phyloP scores from a whole-genome alignment of 345 rosid species.

The Boechera divaricarpa region DNA sequence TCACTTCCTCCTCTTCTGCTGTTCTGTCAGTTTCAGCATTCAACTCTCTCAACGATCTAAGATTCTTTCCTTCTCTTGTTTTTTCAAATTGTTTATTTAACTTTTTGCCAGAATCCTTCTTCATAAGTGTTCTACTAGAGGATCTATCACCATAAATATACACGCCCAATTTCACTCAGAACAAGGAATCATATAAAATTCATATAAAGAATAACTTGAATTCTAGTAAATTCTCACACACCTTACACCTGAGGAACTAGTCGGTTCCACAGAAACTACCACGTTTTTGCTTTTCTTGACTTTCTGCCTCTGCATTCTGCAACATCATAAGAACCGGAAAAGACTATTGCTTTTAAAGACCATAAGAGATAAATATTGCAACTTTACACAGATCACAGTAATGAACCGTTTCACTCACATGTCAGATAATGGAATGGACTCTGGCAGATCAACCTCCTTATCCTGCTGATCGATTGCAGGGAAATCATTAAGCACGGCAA shows the following conservation, averaged over 20 bases:
- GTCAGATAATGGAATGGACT: conserved; percentile 49
- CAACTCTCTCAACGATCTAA: conserved; percentile 40
- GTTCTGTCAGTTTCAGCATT: conserved; percentile 40
- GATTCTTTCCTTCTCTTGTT: conserved; percentile 35
- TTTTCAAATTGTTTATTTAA: background rate
- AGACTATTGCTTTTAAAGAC: background rate
- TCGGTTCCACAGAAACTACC: conserved; percentile 16
- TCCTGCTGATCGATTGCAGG: conserved; percentile 45
- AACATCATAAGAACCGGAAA: conserved; percentile 14
- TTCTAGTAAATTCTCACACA: conserved; percentile 19
- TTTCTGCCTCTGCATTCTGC: conserved; percentile 49
- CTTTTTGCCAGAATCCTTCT: conserved; percentile 30
- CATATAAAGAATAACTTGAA: background rate
- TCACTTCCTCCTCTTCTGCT: conserved; percentile 36
- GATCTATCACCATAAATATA: conserved; percentile 27
- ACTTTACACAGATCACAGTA: conserved; percentile 18
- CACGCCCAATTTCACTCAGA: conserved; percentile 6
- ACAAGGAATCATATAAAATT: background rate
- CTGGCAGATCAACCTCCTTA: conserved; percentile 47
- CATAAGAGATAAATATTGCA: conserved; percentile 14
- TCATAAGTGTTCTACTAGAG: conserved; percentile 23
- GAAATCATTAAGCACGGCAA: conserved; percentile 11
- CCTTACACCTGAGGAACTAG: conserved; percentile 37
- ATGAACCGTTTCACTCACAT: conserved; percentile 51
- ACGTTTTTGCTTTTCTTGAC: conserved; percentile 28